Conservation (phyloP, 352 stramenopile genomes). For the Phytophthora palmivora region DNA sequence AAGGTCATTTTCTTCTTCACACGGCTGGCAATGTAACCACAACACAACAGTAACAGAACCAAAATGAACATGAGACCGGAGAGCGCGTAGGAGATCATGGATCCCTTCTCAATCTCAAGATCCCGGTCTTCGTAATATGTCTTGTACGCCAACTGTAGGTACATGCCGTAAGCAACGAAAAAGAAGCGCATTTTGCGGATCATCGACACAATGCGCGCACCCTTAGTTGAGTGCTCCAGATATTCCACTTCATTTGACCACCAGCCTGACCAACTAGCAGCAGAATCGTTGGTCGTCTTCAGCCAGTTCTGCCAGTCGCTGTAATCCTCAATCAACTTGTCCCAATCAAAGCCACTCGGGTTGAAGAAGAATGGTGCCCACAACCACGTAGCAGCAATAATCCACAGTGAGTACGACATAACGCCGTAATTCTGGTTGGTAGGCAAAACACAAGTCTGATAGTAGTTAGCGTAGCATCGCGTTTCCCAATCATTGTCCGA, state of each 20-base stretch:
- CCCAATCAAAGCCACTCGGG: conserved; percentile 98
- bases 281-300: conserved; percentile 85
- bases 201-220: conserved; percentile 70
- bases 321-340: conserved; percentile 96
- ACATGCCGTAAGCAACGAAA: conserved; percentile 75
- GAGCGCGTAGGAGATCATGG: conserved; percentile 73
- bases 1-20: conserved; percentile 92
- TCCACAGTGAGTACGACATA: conserved; percentile 97
- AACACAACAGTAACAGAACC: conserved; percentile 81
- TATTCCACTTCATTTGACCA: conserved; percentile 88
- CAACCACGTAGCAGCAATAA: conserved; percentile 93
- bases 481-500: conserved; percentile 82
- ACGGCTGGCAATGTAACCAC: conserved; percentile 83
- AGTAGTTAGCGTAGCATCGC: conserved; percentile 86
- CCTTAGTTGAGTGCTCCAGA: conserved; percentile 76
- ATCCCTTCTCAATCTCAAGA: conserved; percentile 61
- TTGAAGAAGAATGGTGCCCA: conserved; percentile 96
- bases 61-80: conserved; percentile 74
- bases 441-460: conserved; percentile 92
- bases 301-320: conserved; percentile 96
- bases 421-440: conserved; percentile 98
- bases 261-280: conserved; percentile 89
- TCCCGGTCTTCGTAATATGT: conserved; percentile 77
- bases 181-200: conserved; percentile 89
- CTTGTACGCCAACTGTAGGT: conserved; percentile 83